phyloP scores from a whole-genome alignment of 83 land plant species.

The Isoetes engelmannii region DNA sequence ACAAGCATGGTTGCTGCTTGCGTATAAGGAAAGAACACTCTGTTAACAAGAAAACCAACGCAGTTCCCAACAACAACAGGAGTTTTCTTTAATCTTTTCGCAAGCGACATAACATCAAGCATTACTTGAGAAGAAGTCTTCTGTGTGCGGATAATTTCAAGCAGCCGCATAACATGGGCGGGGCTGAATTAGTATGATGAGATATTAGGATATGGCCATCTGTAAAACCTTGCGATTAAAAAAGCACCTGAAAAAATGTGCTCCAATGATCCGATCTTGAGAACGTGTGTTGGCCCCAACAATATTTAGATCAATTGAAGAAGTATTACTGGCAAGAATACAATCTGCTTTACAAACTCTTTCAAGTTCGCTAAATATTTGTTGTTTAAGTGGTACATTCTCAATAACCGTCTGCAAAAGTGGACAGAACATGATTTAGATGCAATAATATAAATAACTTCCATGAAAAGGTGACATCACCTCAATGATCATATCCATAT shows the following conservation, averaged over 20 bases:
- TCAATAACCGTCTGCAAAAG: slow-evolving; percentile 38
- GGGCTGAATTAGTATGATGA: slow-evolving; percentile 43
- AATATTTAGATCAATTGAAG: slow-evolving; percentile 29
- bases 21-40: slow-evolving; percentile 92
- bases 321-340: slow-evolving; percentile 31
- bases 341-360: slow-evolving; percentile 22
- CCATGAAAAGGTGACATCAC: too few species aligned
- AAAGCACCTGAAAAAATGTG: slow-evolving; percentile 31
- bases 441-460: too few species aligned
- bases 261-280: slow-evolving; percentile 26
- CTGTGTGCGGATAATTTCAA: slow-evolving; percentile 78
- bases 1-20: slow-evolving; percentile 69
- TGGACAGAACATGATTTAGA: too few species aligned
- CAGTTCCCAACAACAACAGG: slow-evolving; percentile 94
- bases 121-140: slow-evolving; percentile 74
- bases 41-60: slow-evolving; percentile 93
- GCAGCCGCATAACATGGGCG: slow-evolving; percentile 83
- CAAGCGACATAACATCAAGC: slow-evolving; percentile 77
- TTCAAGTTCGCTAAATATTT: slow-evolving; percentile 32
- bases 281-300: slow-evolving; percentile 18
- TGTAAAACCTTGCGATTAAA: background rate
- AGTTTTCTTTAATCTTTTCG: slow-evolving; percentile 66
- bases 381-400: slow-evolving; percentile 28
- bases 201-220: background rate
- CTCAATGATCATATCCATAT: slow-evolving; percentile 79